These are phyloP conservation scores for Leccinum rimulosum DNA, from an alignment of 768 basidiomycete species.

Conservation along the genomic window DNA sequence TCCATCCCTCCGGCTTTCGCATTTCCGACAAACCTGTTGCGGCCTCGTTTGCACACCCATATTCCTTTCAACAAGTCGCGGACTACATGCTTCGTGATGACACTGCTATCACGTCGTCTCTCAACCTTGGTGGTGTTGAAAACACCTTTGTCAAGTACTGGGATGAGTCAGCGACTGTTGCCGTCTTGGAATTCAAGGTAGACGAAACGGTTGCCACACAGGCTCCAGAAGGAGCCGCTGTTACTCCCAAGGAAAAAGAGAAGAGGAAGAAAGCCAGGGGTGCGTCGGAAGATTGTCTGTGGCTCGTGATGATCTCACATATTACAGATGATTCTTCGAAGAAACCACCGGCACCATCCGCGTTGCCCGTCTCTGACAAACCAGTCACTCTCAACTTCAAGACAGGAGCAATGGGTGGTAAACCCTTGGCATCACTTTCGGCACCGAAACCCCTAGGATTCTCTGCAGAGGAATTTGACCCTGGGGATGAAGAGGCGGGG, in stretches of 20 bases:
- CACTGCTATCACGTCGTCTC: constrained; percentile 65
- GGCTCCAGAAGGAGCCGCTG: constrained; percentile 28
- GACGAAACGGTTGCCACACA: constrained; percentile 46
- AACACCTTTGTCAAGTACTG: constrained; percentile 83
- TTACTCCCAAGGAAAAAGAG: constrained; percentile 59
- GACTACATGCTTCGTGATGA: constrained; percentile 77
- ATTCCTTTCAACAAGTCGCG: constrained; percentile 81
- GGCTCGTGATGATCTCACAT: constrained; percentile 10
- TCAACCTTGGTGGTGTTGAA: constrained; percentile 68
- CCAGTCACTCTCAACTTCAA: constrained; percentile 80
- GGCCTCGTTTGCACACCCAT: constrained; percentile 88
- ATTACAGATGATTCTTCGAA: constrained; percentile 34
- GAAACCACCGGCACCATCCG: constrained; percentile 55
- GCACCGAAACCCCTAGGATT: constrained; percentile 53
- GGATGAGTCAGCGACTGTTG: constrained; percentile 82
- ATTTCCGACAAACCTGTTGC: constrained; percentile 89
- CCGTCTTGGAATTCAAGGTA: constrained; percentile 77
- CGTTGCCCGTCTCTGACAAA: constrained; percentile 72
- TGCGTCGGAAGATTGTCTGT: constrained; percentile 17
- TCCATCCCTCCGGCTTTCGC: constrained; percentile 91
- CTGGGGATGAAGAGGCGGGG: constrained; percentile 40
- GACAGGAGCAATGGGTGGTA: constrained; percentile 28
- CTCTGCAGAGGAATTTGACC: constrained; percentile 58
- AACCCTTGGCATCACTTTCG: constrained; percentile 20
- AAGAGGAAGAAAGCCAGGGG: constrained; percentile 57